Conservation (phyloP, 139 green algal species). For the Monoraphidium neglectum region DNA sequence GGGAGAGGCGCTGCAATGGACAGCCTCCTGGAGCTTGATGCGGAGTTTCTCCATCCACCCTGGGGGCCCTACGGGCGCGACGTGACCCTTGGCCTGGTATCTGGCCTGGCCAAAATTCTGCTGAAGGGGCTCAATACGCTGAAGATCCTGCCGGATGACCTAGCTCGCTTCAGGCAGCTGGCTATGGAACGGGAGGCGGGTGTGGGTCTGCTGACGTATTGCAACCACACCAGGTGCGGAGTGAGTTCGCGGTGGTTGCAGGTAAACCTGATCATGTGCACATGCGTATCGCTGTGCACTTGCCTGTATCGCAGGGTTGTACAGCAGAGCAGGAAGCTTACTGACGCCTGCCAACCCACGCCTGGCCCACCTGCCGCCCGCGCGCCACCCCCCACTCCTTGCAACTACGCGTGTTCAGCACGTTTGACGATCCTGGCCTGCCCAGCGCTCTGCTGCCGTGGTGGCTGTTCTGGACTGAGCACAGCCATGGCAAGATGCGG, state of each 20-base stretch:
- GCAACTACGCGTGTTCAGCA: too few species aligned
- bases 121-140: slow-evolving; percentile 59
- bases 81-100: slow-evolving; percentile 56
- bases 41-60: slow-evolving; percentile 46
- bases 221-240: slow-evolving; percentile 76
- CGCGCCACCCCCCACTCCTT: too few species aligned
- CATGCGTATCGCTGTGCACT: too few species aligned
- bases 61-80: slow-evolving; percentile 64
- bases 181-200: slow-evolving; percentile 31
- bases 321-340: too few species aligned
- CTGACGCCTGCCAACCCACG: too few species aligned
- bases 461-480: slow-evolving; percentile 75
- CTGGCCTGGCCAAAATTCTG: slow-evolving; percentile 51
- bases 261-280: too few species aligned
- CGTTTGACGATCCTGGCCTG: slow-evolving; percentile 85
- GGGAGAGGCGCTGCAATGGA: too few species aligned
- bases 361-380: too few species aligned
- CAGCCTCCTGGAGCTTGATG: slow-evolving; percentile 25
- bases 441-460: slow-evolving; percentile 71
- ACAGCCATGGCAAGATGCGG: slow-evolving; percentile 53
- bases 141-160: slow-evolving; percentile 15
- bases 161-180: slow-evolving; percentile 28
- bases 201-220: slow-evolving; percentile 69
- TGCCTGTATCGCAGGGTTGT: too few species aligned
- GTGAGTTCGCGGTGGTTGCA: too few species aligned